Conservation (phyloP, 495 filamentous ascomycete genomes). For the Tuber microsphaerosporum region DNA sequence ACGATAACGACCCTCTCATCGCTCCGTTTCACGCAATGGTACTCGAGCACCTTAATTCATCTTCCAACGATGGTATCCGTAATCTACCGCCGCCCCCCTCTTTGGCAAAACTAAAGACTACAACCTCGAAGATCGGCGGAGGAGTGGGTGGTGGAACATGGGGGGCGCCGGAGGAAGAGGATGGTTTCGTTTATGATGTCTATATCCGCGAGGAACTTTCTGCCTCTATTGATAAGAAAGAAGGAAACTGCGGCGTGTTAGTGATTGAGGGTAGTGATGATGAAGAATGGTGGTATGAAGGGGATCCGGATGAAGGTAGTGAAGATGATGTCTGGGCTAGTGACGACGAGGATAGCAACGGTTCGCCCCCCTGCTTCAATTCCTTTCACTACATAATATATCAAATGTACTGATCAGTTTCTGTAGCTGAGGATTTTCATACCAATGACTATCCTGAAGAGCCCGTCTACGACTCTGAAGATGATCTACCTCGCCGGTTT, state of each 20-base stretch:
- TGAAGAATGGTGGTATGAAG: conserved; percentile 42
- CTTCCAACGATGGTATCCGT: conserved; percentile 24
- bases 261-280: conserved; percentile 39
- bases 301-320: conserved; percentile 34
- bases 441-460: conserved; percentile 42
- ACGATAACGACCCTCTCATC: conserved; percentile 21
- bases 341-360: conserved; percentile 42
- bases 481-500: conserved; percentile 31
- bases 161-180: conserved; percentile 36
- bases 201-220: conserved; percentile 39
- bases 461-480: conserved; percentile 28
- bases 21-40: conserved; percentile 37
- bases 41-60: conserved; percentile 36
- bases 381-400: background rate
- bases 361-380: conserved; percentile 1
- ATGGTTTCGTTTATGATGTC: conserved; percentile 40
- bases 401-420: conserved; percentile 7
- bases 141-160: conserved; percentile 39
- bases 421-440: conserved; percentile 39
- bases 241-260: conserved; percentile 38
- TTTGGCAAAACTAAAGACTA: background rate
- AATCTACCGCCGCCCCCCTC: conserved; percentile 23
- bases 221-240: conserved; percentile 17
- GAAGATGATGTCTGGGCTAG: conserved; percentile 30
- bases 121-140: conserved; percentile 30